These are phyloP conservation scores for Suhomyces faveliae DNA, from an alignment of 805 yeast genomes.

Conservation along the genomic window DNA sequence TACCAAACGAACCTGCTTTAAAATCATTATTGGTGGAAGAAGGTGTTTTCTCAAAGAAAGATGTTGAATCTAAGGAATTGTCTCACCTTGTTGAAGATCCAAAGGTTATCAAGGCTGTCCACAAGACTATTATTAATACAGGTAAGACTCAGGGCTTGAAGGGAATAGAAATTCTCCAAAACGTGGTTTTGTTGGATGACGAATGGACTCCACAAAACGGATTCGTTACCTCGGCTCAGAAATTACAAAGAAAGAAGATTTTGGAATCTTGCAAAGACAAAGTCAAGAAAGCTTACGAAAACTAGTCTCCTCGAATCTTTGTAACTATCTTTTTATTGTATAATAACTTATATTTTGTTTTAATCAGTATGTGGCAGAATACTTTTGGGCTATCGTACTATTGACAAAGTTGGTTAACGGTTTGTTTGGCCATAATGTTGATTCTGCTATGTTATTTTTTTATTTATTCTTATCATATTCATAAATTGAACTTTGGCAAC, in stretches of 20 bases:
- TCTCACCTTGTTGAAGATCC: conserved; percentile 54
- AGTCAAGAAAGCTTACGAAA: conserved; percentile 62
- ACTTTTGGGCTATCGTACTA: too few relatives aligned
- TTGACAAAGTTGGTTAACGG: not conserved
- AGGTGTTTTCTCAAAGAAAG: conserved; percentile 45
- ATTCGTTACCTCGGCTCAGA: conserved; percentile 91
- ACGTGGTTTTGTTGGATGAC: conserved; percentile 73
- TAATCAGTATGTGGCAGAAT: not conserved
- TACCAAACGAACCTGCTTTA: conserved; percentile 72
- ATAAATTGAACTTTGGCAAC: not conserved
- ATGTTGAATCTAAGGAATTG: conserved; percentile 43
- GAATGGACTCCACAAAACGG: conserved; percentile 99
- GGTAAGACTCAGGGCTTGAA: conserved; percentile 77
- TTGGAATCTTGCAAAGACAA: conserved; percentile 62
- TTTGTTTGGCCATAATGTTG: not conserved
- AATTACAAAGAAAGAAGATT: conserved; percentile 90
- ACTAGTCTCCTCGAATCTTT: not conserved
- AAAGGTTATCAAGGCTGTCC: conserved; percentile 54
- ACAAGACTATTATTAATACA: conserved; percentile 61
- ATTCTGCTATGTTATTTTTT: not conserved
- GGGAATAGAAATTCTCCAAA: conserved; percentile 83
- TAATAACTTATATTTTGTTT: not conserved
- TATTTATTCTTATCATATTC: not conserved
- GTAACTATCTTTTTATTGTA: not conserved
- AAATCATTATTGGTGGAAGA: conserved; percentile 55